Base-by-base conservation (phyloP, 2,329 filamentous ascomycete species). In the Claviceps arundinis region DNA sequence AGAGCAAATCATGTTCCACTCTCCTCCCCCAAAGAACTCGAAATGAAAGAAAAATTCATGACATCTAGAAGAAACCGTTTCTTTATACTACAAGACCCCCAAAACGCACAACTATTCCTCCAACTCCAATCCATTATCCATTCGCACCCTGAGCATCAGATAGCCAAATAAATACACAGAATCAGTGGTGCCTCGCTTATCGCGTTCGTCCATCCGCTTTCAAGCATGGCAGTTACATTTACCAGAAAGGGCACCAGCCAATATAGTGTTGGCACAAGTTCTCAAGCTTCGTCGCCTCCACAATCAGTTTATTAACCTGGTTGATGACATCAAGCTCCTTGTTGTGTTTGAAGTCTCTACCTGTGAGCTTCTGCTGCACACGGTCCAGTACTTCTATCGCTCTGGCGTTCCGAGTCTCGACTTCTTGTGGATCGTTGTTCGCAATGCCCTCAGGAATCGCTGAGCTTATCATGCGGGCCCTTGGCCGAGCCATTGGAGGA, bases 181-280 rank as follows among this genome's bases (percentile, higher is more conserved):
- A 30, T 30, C 1, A 3, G 9, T 34, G 30, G 30, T 34, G 9
- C 30, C 30, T 22, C 16, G 42, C 14, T n/a, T 9, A 43, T 30
- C 16, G 26, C 47, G 48, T 22, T 22, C 4, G 13, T 38, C 49
- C 49, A 14, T 43, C 26, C 37, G 6, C 22, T n/a, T 38, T 26
- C 30, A 26, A 9, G 16, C 26, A 30, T 34, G 16, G 26, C 24
- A 24, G 37, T 41, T 47, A 34, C 26, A 13, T 49, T 64, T 70
- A 97, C 91, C 91, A 97, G 77, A 96, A 97, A 70, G 88, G 94
- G 71, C 91, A 97, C 91, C 91, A 97, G 57, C 93, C 93, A 61
- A 97, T 95, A 67, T 96, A 98, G 73, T 97, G 93, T 74, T 97
- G 93, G 66, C 93, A 98, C 56, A 98, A 73, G 67, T 97, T 97